Base-by-base conservation (phyloP, 2,329 filamentous ascomycete species). In the Hypoxylon sp. region DNA sequence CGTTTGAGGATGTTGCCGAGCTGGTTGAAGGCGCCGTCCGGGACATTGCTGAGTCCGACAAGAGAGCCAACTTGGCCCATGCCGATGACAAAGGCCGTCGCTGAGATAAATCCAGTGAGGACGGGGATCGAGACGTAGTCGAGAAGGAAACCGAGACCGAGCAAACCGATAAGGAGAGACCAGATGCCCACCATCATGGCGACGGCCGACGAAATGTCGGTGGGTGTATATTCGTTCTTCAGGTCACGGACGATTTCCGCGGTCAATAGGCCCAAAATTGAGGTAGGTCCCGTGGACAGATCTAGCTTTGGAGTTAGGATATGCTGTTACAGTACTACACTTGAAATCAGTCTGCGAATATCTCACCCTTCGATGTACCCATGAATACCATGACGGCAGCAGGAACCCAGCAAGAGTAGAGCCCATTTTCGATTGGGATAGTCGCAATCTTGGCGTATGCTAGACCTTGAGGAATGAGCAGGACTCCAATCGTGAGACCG, bases 51-150 rank as follows among this genome's bases (percentile, higher is more conserved):
- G 8, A 87, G 81, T 8, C 88, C 88, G 1, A 90, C 82, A 0
- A 90, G 82, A 1, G 85, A 85, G 2, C 82, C 85, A 59, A 91
- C 82, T 73, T 91, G 88, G n/a, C 86, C 87, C 51, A 89, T 83
- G 20, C 86, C 84, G 71, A 91, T 90, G 28, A 87, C 88, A 49
- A 91, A 84, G 22, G 87, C 88, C 1, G 88, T 87, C 1, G 88
- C 87, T 0, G 87, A 88, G 69, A 91, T 89, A 77, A 90, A 90
- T 3, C 88, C 88, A 5, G 82, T 87, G 0, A 91, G 80, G 1
- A 90, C 86, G 0, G 88, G 88, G 0, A 88, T 81, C 0, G 88
- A 89, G 68, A 91, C 86, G 70, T 89, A 90, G 64, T 91, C 87
- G 18, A 91, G 81, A 4, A 90, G 79, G 73, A 89, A 91, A 0